Base-by-base conservation (phyloP, 345 rosid species). In the Arabidopsis suecica region DNA sequence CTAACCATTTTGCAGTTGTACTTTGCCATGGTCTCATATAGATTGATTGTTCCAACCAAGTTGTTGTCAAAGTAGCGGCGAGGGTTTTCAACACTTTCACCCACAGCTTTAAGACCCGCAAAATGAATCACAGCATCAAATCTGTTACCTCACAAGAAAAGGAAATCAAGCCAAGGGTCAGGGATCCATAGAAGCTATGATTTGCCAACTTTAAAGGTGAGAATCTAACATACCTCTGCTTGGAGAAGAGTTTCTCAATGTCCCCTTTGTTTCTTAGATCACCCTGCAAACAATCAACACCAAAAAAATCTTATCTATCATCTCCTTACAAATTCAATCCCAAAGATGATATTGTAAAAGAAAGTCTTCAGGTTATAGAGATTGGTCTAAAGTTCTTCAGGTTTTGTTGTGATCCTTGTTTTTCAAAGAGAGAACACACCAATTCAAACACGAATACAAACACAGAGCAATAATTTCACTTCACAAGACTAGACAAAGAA, bases 111-210 rank as follows among this genome's bases (percentile, higher is more conserved):
- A 20, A 88, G 89, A 47, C 96, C 97, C 77, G 96, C 98, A 76
- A 91, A 91, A 74, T 94, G 98, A 62, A 94, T 90, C 80, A 94
- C 98, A 20, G 93, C 97, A 81, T 94, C 93, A 55, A 84, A 91
- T 61, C 97, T 91, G 80, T 72, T 49, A 12, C 66, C 37, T 18
- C 71, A 65, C 58, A 65, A 66, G 53, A 71, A 54, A 75, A 59
- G 22, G 18, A 57, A 66, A 57, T 57, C 36, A 48, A 57, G 45
- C 33, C 42, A 51, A 47, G 20, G 5, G 14, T 1, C 41, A 60
- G 25, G 63, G 62, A 61, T 71, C 42, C 30, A 66, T 48, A 54
- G 1, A 53, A 33, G 32, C 38, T n/a, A 64, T 42, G 11, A 72
- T 32, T 30, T 14, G 41, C 34, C 58, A 30, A 13, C 10, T 20